phyloP scores from a whole-genome alignment of 192 early-diverging fungal genomes.

The Linnemannia zychae region DNA sequence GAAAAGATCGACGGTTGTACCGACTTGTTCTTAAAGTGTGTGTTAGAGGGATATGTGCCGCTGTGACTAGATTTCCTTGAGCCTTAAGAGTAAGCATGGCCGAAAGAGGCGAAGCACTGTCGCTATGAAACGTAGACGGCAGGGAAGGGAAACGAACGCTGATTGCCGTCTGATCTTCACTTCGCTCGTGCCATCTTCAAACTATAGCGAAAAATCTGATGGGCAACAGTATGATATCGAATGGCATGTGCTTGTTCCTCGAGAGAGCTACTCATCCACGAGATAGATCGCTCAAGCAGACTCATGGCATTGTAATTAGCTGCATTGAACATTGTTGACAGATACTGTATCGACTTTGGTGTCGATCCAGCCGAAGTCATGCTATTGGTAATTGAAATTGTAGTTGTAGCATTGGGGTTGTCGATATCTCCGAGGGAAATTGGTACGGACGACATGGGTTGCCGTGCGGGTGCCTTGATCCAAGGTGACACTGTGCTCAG shows the following conservation, averaged over 20 bases:
- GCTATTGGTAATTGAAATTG: background rate
- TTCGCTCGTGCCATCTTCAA: background rate
- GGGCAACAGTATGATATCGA: background rate
- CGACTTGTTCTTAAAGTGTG: background rate
- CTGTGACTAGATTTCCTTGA: too few relatives aligned
- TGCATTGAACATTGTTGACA: background rate
- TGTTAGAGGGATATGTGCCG: background rate
- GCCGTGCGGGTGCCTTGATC: background rate
- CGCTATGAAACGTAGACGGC: background rate
- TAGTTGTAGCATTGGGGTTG: background rate
- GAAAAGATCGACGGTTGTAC: background rate
- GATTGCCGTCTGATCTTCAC: background rate
- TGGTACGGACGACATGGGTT: background rate
- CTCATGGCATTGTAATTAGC: background rate
- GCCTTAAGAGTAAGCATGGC: background rate
- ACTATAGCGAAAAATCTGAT: background rate
- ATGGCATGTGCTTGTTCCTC: background rate
- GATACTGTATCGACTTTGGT: background rate
- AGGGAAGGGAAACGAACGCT: background rate
- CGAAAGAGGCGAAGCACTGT: background rate
- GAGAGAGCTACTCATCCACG: background rate
- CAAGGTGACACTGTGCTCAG: background rate
- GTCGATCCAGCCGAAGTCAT: background rate
- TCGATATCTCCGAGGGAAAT: background rate
- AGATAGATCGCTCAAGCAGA: background rate